Conservation (phyloP, 2,329 filamentous ascomycete genomes). For the Zasmidium angulare region DNA sequence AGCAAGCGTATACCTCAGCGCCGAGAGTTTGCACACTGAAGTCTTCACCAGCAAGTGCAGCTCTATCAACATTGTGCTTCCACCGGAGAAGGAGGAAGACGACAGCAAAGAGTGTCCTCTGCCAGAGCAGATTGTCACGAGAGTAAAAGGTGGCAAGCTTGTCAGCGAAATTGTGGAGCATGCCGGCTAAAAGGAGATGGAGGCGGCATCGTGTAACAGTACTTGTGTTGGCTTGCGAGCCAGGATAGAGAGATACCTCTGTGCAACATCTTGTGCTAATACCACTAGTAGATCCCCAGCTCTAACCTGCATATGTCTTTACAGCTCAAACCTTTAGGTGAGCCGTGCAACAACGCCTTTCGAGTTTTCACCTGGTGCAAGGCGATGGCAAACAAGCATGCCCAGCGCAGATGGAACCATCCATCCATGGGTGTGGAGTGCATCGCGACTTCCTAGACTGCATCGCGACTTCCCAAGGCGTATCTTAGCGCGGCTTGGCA, state of each 20-base stretch:
- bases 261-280: background rate
- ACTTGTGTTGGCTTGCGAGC: background rate
- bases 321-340: no score
- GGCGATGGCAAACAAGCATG: no score
- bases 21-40: constrained; percentile 74
- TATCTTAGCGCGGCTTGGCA: no score
- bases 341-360: background rate
- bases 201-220: background rate
- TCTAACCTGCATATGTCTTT: background rate
- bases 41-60: constrained; percentile 87
- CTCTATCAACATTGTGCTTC: constrained; percentile 83
- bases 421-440: no score
- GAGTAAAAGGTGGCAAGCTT: constrained; percentile 72
- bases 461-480: no score
- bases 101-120: constrained; percentile 87
- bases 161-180: constrained; percentile 96
- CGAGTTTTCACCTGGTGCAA: no score
- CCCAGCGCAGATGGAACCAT: no score
- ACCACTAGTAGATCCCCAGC: background rate
- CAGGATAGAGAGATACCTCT: constrained; percentile 8
- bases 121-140: constrained; percentile 86
- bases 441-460: no score
- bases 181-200: constrained; percentile 60
- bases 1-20: constrained; percentile 81
- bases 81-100: constrained; percentile 63